phyloP scores from a whole-genome alignment of 192 early-diverging fungal species.

The Coemansia sp. region DNA sequence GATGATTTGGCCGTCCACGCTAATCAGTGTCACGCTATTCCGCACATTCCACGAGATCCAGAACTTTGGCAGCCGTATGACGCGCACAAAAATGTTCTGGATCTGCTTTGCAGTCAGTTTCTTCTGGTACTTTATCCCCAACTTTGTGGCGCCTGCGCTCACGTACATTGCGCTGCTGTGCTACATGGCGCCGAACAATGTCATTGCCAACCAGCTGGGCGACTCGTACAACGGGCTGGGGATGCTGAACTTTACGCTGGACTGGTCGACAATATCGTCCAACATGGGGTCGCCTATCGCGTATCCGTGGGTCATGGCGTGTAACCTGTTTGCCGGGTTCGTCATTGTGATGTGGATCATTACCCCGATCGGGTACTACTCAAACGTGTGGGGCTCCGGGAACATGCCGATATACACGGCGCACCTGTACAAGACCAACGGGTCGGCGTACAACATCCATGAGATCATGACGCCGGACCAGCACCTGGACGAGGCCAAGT shows the following conservation, averaged over 20 bases:
- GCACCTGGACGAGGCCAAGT: slow-evolving; percentile 58
- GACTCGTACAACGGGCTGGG: slow-evolving; percentile 65
- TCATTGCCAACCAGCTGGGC: slow-evolving; percentile 47
- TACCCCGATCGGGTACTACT: slow-evolving; percentile 71
- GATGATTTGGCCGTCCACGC: slow-evolving; percentile 85
- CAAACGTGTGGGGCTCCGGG: slow-evolving; percentile 61
- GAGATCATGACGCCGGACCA: slow-evolving; percentile 62
- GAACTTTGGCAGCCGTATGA: slow-evolving; percentile 55
- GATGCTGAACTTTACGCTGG: slow-evolving; percentile 67
- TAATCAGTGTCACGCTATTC: slow-evolving; percentile 76
- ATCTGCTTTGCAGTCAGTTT: slow-evolving; percentile 52
- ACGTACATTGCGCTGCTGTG: slow-evolving; percentile 68
- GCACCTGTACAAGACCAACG: slow-evolving; percentile 58
- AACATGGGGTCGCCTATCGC: slow-evolving; percentile 64
- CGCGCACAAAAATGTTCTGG: slow-evolving; percentile 60
- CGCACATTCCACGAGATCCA: slow-evolving; percentile 73
- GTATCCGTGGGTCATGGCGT: slow-evolving; percentile 71
- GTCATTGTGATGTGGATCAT: slow-evolving; percentile 74
- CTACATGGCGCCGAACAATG: slow-evolving; percentile 53
- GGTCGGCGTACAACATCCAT: slow-evolving; percentile 59
- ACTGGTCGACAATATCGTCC: slow-evolving; percentile 69
- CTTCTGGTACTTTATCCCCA: slow-evolving; percentile 62
- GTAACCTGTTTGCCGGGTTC: slow-evolving; percentile 70
- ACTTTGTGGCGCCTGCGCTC: slow-evolving; percentile 65
- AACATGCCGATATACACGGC: slow-evolving; percentile 68